Conservation (phyloP, 2,329 filamentous ascomycete genomes). For the Cercospora sp. region DNA sequence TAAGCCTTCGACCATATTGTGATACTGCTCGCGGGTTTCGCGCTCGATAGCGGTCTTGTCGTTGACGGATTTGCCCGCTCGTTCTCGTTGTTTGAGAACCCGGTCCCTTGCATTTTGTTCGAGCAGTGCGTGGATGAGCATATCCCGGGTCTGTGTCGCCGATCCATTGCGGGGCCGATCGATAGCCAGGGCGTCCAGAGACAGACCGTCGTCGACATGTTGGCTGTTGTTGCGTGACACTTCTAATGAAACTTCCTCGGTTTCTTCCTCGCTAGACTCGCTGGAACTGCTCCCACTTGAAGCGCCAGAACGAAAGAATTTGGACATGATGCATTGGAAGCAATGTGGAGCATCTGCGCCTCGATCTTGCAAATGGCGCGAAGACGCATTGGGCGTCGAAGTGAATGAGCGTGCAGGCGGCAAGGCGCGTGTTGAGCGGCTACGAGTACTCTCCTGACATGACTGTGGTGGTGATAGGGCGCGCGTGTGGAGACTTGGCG, state of each 20-base stretch:
- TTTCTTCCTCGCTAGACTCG: conserved; percentile 18
- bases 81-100: conserved; percentile 38
- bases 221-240: conserved; percentile 13
- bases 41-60: conserved; percentile 41
- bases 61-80: conserved; percentile 5
- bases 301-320: conserved; percentile 21
- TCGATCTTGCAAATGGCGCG: background rate
- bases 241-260: conserved; percentile 19
- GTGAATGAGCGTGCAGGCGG: background rate
- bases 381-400: conserved; percentile 9
- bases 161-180: conserved; percentile 13
- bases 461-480: background rate
- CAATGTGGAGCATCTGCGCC: background rate
- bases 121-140: conserved; percentile 48
- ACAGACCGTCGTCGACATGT: background rate
- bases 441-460: conserved; percentile 6
- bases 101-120: conserved; percentile 47
- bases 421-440: background rate
- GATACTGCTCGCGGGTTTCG: conserved; percentile 43
- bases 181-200: conserved; percentile 15
- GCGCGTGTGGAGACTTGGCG: background rate
- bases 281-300: conserved; percentile 25
- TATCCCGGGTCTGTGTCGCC: conserved; percentile 30
- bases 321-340: conserved; percentile 15
- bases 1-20: conserved; percentile 41